Evolutionary conservation across 2,329 filamentous ascomycete species (phyloP), one percentile per base, ranked within the genome.

Genomic region (Calonectria pseudoturangicola): DNA sequence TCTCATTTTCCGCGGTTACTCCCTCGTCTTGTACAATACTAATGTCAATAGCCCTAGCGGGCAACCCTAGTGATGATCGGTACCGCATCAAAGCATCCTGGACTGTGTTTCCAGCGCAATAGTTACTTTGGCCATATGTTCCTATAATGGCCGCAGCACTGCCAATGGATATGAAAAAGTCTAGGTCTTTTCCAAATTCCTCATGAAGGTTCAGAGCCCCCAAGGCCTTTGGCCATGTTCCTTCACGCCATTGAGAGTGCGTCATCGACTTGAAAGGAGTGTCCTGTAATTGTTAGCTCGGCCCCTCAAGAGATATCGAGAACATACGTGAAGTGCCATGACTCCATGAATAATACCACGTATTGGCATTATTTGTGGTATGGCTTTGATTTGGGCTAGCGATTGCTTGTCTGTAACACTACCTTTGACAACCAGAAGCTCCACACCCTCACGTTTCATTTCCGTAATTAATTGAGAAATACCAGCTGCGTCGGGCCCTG

Each of bases 191-290:
- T 7, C 50, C 27, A 4, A 54, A 33, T 21, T 30, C 50, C 4
- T 54, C 15, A 33, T 54, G 50, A 13, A 54, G 50, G 18, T 54
- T 54, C 2, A 54, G 27, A 10, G 50, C 13, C 7, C 50, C 50
- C 15, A 33, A 2, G 3, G 30, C 27, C 15, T 54, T 54, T 16
- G 50, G 50, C 15, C 12, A 7, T n/a, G 27, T 33, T 54, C 50
- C 50, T n/a, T 54, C 27, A 54, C 27, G 9, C 50, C 50, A 54
- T 25, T 54, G 50, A 13, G 50, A 54, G 27, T 54, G 50, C 27
- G 50, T 30, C 50, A 54, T 54, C 13, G 50, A 54, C 21, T 54
- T 54, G 50, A 54, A 30, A 10, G 30, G 30, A 9, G 50, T 30
- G 13, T 54, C 50, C 50, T 54, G 27, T 1, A 9, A 25, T 54